Evolutionary conservation across 176 grass and related monocot species (phyloP).

Genomic region (Rhipidocladum racemiflorum): DNA sequence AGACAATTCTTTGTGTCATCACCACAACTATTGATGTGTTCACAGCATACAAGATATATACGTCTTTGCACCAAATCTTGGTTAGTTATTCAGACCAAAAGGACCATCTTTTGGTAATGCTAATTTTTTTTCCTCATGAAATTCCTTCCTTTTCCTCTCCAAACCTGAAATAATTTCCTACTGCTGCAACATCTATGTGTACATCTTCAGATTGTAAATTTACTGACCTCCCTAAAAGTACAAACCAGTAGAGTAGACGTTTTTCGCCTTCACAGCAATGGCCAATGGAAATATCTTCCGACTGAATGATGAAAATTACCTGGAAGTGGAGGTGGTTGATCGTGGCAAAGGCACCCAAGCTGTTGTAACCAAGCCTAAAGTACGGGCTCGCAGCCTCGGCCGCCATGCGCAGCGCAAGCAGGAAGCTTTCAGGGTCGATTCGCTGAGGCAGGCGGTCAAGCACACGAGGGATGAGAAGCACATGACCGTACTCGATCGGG

Average conservation of each 20-base stretch:
- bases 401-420: constrained; percentile 67
- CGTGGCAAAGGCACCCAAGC: constrained; percentile 74
- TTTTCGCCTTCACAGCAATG: neutral
- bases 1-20: neutral
- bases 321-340: constrained; percentile 82
- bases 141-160: neutral
- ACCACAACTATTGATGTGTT: neutral
- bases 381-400: constrained; percentile 54
- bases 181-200: too few relatives aligned
- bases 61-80: neutral
- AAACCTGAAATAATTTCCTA: neutral
- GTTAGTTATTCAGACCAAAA: neutral
- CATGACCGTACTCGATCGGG: constrained; percentile 72
- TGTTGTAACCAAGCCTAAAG: constrained; percentile 80
- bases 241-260: neutral
- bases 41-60: neutral
- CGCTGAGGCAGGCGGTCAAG: constrained; percentile 60
- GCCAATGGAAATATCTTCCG: neutral
- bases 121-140: neutral
- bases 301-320: constrained; percentile 29
- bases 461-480: constrained; percentile 64
- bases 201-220: too few relatives aligned
- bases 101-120: neutral
- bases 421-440: constrained; percentile 60
- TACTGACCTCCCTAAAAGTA: too few relatives aligned